These are phyloP conservation scores for Uronychia binucleata DNA, from an alignment of 73 alveolate species.

Conservation along the genomic window DNA sequence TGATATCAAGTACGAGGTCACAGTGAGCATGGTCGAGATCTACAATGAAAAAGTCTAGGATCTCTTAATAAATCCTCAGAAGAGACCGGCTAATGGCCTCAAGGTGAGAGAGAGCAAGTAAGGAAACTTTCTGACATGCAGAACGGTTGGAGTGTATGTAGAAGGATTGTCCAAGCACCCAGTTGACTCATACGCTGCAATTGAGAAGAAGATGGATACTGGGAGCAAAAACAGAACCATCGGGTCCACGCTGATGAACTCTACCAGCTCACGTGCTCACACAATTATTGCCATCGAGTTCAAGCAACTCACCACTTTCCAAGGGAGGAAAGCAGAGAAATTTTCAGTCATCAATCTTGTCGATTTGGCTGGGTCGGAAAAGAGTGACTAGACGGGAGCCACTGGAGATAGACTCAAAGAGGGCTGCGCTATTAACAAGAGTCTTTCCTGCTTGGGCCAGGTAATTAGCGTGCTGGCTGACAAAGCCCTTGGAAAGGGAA, in stretches of 20 bases:
- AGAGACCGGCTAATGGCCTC: constrained; percentile 64
- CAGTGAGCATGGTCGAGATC: constrained; percentile 71
- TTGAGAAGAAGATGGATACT: constrained; percentile 54
- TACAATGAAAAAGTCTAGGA: constrained; percentile 82
- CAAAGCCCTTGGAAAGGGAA: constrained; percentile 63
- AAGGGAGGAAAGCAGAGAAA: constrained; percentile 53
- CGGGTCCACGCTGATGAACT: constrained; percentile 65
- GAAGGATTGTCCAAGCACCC: constrained; percentile 69
- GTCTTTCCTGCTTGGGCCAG: constrained; percentile 61
- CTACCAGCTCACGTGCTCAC: constrained; percentile 64
- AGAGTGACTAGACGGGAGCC: constrained; percentile 71
- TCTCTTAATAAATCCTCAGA: constrained; percentile 58
- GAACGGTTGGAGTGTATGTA: constrained; percentile 49
- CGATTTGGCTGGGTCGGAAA: constrained; percentile 87
- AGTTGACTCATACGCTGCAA: constrained; percentile 57
- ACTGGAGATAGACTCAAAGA: constrained; percentile 82
- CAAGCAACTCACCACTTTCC: constrained; percentile 40
- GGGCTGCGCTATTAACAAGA: constrained; percentile 79
- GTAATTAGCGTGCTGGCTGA: constrained; percentile 73
- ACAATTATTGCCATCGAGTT: constrained; percentile 71
- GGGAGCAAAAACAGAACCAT: constrained; percentile 65
- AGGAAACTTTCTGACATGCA: not conserved
- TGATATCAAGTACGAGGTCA: constrained; percentile 43
- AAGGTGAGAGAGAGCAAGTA: constrained; percentile 62
- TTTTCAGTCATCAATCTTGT: constrained; percentile 69